phyloP scores from a whole-genome alignment of 2,329 filamentous ascomycete species.

The Pestalotiopsis sp. region DNA sequence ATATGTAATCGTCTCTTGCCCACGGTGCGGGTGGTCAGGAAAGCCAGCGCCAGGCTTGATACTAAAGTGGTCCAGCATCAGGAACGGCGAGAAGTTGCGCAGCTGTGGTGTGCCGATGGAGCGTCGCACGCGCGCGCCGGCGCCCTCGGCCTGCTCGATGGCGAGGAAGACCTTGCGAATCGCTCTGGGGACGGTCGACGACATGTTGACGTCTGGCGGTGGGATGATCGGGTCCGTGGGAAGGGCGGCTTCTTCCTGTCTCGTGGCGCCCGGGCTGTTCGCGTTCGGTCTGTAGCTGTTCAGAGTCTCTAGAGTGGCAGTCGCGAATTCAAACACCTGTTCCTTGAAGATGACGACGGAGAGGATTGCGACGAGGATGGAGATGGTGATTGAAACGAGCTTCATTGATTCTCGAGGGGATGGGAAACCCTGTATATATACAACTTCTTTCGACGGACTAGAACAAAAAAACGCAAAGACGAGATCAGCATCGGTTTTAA shows the following conservation, averaged over 20 bases:
- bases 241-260: slow-evolving; percentile 18
- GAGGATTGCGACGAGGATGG: slow-evolving; percentile 39
- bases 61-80: slow-evolving; percentile 95
- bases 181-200: slow-evolving; percentile 61
- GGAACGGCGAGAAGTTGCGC: slow-evolving; percentile 86
- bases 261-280: slow-evolving; percentile 15
- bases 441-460: neutral
- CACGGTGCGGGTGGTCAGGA: slow-evolving; percentile 82
- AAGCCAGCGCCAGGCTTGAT: slow-evolving; percentile 83
- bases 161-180: slow-evolving; percentile 86
- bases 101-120: slow-evolving; percentile 84
- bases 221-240: neutral
- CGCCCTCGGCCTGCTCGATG: slow-evolving; percentile 84
- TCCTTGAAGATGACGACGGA: slow-evolving; percentile 37
- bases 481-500: neutral
- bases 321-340: slow-evolving; percentile 29
- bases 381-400: slow-evolving; percentile 38
- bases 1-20: slow-evolving; percentile 81
- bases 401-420: slow-evolving; percentile 34
- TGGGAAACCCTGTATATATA: slow-evolving; percentile 4
- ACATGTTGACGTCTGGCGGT: slow-evolving; percentile 52
- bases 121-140: slow-evolving; percentile 82
- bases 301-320: slow-evolving; percentile 24
- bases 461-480: neutral
- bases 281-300: slow-evolving; percentile 13